Base-by-base conservation (phyloP, 108 stramenopile species). In the Cyclotella baltica region DNA sequence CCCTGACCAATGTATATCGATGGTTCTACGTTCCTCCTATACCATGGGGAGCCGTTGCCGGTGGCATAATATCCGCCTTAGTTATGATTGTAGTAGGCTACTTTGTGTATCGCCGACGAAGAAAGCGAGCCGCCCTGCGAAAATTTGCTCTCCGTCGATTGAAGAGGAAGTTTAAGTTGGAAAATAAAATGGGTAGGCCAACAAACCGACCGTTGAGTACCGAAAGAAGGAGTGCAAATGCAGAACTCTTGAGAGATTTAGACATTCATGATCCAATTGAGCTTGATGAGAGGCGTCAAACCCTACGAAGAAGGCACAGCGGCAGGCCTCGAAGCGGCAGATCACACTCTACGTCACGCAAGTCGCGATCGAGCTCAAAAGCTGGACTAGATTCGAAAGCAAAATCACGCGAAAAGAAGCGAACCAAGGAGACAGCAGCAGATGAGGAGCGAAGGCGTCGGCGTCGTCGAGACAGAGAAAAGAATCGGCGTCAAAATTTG, bases 21-120 rank as follows among this genome's bases (percentile, higher is more conserved):
- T 95, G 94, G 94, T 85, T 77, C 62, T 95, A 93, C 67, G 73
- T 92, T 23, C 82, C 89, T 43, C 90, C 89, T 27, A 78, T 87
- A 27, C 94, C 94, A 10, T 92, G 88, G 87, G 80, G 82, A 20
- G 59, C 47, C 3, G 72, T 88, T 55, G 33, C 73, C 31, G 85
- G 68, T 8, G 75, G 62, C 5, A 66, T 83, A 28, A 25, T 70
- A 13, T 46, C 73, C 15, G 18, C 55, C 2, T 67, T 85, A 40
- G 40, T 84, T 33, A 34, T 89, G 5, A 66, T 89, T 36, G 13
- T 81, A 27, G 62, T 58, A 40, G 79, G 67, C 15, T 89, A 85
- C 76, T 57, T 78, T 52, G 90, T 90, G 77, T 89, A 91, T 77
- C 80, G 88, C 15, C 76, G 91, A 18, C 85, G 90, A 19, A 83